A percentile compares a stretch with the other conserved stretches of the same genome.
phyloP scores from a whole-genome alignment of 768 basidiomycete species.

The Dendrothele bispora region DNA sequence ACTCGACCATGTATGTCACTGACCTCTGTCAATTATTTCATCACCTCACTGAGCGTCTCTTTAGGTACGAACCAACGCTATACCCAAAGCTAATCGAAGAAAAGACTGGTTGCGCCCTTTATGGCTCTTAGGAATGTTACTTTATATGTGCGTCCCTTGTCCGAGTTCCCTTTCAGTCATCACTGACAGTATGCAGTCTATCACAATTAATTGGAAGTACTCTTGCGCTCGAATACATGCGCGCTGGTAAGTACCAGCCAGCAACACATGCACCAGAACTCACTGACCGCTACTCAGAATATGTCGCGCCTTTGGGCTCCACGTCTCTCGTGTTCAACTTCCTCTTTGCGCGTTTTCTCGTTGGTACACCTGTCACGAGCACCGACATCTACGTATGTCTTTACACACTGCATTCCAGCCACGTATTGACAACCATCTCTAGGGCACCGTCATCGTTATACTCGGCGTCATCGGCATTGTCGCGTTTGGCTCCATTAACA shows the following conservation, averaged over 20 bases:
- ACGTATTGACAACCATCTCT: background rate
- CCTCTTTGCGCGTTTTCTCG: slow-evolving; percentile 86
- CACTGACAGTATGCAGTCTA: slow-evolving; percentile 41
- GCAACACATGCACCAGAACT: slow-evolving; percentile 1
- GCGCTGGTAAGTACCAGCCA: slow-evolving; percentile 56
- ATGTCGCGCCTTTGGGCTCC: slow-evolving; percentile 93
- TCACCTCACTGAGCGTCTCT: background rate
- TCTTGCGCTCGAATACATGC: slow-evolving; percentile 84
- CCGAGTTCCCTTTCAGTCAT: background rate
- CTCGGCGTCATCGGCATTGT: slow-evolving; percentile 87
- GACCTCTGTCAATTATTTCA: background rate
- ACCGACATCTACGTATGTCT: slow-evolving; percentile 76
- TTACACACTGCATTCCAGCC: background rate
- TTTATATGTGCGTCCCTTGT: slow-evolving; percentile 77
- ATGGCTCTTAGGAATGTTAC: slow-evolving; percentile 89
- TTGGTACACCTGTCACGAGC: slow-evolving; percentile 81
- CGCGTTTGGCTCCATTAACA: slow-evolving; percentile 82
- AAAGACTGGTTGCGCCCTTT: slow-evolving; percentile 82
- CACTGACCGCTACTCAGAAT: slow-evolving; percentile 51
- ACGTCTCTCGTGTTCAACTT: slow-evolving; percentile 96
- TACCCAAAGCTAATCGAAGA: slow-evolving; percentile 75
- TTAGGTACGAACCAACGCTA: slow-evolving; percentile 67
- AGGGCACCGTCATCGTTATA: slow-evolving; percentile 85
- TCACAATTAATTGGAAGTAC: slow-evolving; percentile 89
- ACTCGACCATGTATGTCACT: slow-evolving; percentile 74